Conservation (phyloP, 2,329 filamentous ascomycete genomes). For the Calonectria fujianensis region DNA sequence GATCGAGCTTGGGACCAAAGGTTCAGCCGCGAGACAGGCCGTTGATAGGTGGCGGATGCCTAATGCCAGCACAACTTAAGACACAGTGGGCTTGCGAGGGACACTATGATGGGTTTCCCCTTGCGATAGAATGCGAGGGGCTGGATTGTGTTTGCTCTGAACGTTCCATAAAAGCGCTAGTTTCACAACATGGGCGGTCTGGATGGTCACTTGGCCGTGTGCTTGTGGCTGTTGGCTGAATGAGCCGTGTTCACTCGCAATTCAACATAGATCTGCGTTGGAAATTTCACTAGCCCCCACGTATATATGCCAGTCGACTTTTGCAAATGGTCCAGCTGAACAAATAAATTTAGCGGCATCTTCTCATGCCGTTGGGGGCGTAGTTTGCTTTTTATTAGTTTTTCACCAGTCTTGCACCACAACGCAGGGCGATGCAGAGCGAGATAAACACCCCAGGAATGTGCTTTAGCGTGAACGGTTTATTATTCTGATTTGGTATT, state of each 20-base stretch:
- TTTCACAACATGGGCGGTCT: background rate
- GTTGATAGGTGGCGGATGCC: background rate
- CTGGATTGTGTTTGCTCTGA: slow-evolving; percentile 2
- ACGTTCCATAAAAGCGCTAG: background rate
- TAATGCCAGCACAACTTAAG: background rate
- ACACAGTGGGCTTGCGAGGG: background rate
- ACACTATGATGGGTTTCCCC: background rate
- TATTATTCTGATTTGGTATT: background rate
- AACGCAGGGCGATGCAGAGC: background rate
- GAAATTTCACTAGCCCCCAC: background rate
- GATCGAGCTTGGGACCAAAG: background rate
- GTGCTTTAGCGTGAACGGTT: background rate
- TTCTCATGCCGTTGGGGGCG: background rate
- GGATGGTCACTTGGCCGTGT: background rate
- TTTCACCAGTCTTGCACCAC: background rate
- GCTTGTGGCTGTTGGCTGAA: background rate
- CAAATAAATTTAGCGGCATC: background rate
- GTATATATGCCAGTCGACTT: background rate
- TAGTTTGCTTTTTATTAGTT: background rate
- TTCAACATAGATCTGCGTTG: background rate
- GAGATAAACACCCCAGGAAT: background rate
- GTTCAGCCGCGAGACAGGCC: background rate
- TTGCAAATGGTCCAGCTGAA: background rate
- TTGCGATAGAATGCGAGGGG: background rate
- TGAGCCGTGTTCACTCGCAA: background rate